Percentiles rank a stretch among this genome's conserved stretches.
phyloP scores from a whole-genome alignment of 805 yeast genomes.

The Hanseniaspora guilliermondii region DNA sequence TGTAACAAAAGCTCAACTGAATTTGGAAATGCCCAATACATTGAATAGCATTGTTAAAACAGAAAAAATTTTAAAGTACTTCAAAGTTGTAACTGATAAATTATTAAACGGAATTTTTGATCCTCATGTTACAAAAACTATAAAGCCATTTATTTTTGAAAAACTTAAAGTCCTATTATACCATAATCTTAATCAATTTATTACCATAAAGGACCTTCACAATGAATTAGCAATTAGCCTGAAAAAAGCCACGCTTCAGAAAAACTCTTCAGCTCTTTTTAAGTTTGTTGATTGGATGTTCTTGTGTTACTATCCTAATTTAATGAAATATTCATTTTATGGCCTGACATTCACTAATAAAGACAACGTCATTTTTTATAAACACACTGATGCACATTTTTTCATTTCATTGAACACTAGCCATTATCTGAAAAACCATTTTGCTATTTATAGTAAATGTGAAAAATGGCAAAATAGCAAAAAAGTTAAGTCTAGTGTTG shows the following conservation, averaged over 20 bases:
- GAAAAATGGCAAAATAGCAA: neutral
- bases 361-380: conserved; percentile 35
- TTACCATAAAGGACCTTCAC: neutral
- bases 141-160: neutral
- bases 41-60: conserved; percentile 7
- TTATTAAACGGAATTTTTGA: neutral
- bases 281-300: conserved; percentile 42
- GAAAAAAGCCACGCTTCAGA: neutral
- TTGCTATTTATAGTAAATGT: conserved; percentile 13
- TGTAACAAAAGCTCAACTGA: neutral
- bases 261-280: neutral
- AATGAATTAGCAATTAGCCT: neutral
- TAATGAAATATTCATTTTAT: conserved; percentile 49
- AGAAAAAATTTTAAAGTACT: neutral
- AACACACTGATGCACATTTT: conserved; percentile 46
- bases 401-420: conserved; percentile 34
- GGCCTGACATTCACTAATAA: conserved; percentile 45
- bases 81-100: neutral
- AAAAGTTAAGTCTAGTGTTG: conserved; percentile 10
- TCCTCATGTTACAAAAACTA: neutral
- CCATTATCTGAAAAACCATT: conserved; percentile 28
- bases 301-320: conserved; percentile 31
- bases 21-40: neutral
- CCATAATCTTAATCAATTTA: neutral
- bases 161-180: neutral